A percentile compares a stretch with the other conserved stretches of the same genome.
Evolutionary conservation across 768 basidiomycete species (phyloP).

Genomic region (Hericium alpestre): DNA sequence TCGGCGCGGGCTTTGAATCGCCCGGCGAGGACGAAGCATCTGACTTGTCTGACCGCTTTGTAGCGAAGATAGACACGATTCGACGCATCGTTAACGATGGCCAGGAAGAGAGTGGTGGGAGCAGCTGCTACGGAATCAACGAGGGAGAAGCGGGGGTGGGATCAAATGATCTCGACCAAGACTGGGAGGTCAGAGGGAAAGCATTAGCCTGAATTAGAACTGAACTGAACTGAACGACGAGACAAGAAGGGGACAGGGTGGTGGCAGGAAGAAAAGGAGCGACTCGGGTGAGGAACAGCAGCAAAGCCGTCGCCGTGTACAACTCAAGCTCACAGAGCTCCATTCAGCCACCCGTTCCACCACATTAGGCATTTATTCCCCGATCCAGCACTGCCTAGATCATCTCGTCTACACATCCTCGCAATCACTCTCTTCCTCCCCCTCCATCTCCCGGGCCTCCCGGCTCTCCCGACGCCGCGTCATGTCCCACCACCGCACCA

Average conservation of each 20-base stretch:
- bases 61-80: conserved; percentile 42
- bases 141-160: not conserved
- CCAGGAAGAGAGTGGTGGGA: not conserved
- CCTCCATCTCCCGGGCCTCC: conserved; percentile 4
- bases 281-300: not conserved
- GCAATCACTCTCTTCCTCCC: not conserved
- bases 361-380: not conserved
- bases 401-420: no score
- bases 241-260: not conserved
- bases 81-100: conserved; percentile 41
- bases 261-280: not conserved
- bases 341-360: not conserved
- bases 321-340: not conserved
- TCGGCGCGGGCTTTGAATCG: conserved; percentile 20
- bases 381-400: not conserved
- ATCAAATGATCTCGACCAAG: not conserved
- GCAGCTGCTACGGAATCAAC: not conserved
- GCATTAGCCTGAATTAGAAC: conserved; percentile 1
- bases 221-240: not conserved
- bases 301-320: not conserved
- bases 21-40: conserved; percentile 14
- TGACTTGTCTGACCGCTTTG: conserved; percentile 26
- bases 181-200: conserved; percentile 1
- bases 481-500: conserved; percentile 39
- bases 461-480: conserved; percentile 11